A percentile compares a stretch with the other conserved stretches of the same genome.
Evolutionary conservation across 352 stramenopile genomes (phyloP).

Genomic region (Globisporangium sylvaticum): DNA sequence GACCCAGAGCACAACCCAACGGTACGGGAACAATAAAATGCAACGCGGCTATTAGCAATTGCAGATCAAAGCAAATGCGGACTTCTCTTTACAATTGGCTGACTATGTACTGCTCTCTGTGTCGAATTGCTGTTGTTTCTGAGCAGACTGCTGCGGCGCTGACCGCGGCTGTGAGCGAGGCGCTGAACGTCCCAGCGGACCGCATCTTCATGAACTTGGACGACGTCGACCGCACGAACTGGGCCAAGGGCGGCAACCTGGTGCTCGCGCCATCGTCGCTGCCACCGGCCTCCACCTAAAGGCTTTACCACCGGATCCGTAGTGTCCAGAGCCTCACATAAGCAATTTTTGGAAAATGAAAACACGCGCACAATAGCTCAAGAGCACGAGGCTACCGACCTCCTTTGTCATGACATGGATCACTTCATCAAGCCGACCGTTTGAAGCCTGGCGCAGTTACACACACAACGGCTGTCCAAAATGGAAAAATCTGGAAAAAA

Average conservation of each 20-base stretch:
- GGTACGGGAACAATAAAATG: slow-evolving; percentile 17
- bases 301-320: no score
- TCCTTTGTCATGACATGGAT: no score
- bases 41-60: neutral
- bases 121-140: neutral
- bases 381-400: no score
- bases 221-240: slow-evolving; percentile 45
- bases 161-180: slow-evolving; percentile 37
- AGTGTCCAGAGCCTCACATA: no score
- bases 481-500: neutral
- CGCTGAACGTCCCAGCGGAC: slow-evolving; percentile 30
- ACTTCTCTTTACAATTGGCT: neutral
- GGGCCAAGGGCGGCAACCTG: slow-evolving; percentile 32
- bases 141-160: slow-evolving; percentile 37
- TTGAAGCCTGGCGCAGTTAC: no score
- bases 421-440: no score
- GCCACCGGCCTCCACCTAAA: neutral
- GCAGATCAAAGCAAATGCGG: neutral
- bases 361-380: no score
- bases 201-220: slow-evolving; percentile 60
- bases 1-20: slow-evolving; percentile 42
- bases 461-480: neutral
- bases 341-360: no score
- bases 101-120: neutral
- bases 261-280: slow-evolving; percentile 18